Percentiles rank a stretch among this genome's conserved stretches.
phyloP scores from a whole-genome alignment of 108 stramenopile genomes.

The Cyclotella cryptica region DNA sequence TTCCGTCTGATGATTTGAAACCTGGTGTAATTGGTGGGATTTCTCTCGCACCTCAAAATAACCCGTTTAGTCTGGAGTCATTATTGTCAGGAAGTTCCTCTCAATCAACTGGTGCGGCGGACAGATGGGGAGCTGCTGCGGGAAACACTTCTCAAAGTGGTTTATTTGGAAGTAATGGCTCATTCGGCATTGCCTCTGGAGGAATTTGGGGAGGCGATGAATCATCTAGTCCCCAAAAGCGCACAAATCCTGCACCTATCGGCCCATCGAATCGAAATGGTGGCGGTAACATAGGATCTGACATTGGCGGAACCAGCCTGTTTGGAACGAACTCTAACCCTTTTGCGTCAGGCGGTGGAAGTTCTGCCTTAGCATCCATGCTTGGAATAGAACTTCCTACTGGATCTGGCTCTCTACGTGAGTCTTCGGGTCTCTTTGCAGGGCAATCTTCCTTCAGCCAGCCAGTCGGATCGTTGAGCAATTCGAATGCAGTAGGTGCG shows the following conservation, averaged over 20 bases:
- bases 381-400: constrained; percentile 85
- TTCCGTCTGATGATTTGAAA: constrained; percentile 15
- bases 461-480: constrained; percentile 26
- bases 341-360: constrained; percentile 53
- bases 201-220: constrained; percentile 40
- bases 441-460: constrained; percentile 27
- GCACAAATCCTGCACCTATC: constrained; percentile 37
- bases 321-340: constrained; percentile 42
- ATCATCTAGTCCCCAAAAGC: constrained; percentile 14
- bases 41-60: constrained; percentile 36
- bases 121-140: constrained; percentile 54
- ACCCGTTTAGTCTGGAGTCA: constrained; percentile 35
- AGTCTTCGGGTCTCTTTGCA: constrained; percentile 33
- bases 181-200: constrained; percentile 17
- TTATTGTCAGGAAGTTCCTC: constrained; percentile 19
- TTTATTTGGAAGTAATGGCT: constrained; percentile 42
- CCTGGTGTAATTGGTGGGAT: constrained; percentile 50
- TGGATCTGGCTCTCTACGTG: constrained; percentile 79
- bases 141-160: constrained; percentile 52
- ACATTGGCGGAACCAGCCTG: constrained; percentile 47
- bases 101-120: constrained; percentile 21
- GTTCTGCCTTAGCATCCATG: constrained; percentile 86
- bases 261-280: constrained; percentile 39
- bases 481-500: constrained; percentile 51
- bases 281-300: constrained; percentile 21